Evolutionary conservation across 441 rosid genomes (phyloP), one percentile per base, ranked within the genome.

Genomic region (Erodium trifolium): DNA sequence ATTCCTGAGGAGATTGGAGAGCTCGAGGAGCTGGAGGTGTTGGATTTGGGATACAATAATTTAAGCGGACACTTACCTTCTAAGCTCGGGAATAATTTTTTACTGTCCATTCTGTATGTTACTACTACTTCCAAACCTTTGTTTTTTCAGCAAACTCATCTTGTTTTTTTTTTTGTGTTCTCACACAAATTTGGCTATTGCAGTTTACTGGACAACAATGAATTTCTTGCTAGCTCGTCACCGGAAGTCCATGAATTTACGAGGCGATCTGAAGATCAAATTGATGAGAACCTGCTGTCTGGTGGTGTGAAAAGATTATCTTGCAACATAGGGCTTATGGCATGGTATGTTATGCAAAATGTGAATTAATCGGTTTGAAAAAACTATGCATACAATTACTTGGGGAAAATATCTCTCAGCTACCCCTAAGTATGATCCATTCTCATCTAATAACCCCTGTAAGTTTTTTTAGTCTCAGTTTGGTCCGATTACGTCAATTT

Each of bases 131-230:
- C 65, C 64, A 3, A 47, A 68, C 59, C 31, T 57, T 64, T 23
- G 3, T 45, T 63, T 63, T 31, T 19, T 5, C 65, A 31, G 10
- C 3, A 16, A 0, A 6, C 11, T 7, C 4, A 29, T 2, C 18
- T 19, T 73, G 7, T 16, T 18, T 65, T 31, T 16, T 18, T 65
- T 31, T 49, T 37, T 37, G 8, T 37, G 41, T 37, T 37, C 16
- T 12, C 3, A 23, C 65, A 13, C 17, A 64, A 9, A 19, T 23
- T 35, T 59, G 35, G 70, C 60, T 63, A 13, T 63, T 76, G 78
- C 78, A 83, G 86, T 66, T 73, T 81, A 5, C 29, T 79, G 67
- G 86, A 83, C 73, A 72, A 81, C 73, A 83, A 83, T 70, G 82
- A 75, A 65, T 73, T 75, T 62, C 71, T 81, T 65, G 37, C 72